phyloP scores from a whole-genome alignment of 768 basidiomycete genomes.

The Boletus sp. region DNA sequence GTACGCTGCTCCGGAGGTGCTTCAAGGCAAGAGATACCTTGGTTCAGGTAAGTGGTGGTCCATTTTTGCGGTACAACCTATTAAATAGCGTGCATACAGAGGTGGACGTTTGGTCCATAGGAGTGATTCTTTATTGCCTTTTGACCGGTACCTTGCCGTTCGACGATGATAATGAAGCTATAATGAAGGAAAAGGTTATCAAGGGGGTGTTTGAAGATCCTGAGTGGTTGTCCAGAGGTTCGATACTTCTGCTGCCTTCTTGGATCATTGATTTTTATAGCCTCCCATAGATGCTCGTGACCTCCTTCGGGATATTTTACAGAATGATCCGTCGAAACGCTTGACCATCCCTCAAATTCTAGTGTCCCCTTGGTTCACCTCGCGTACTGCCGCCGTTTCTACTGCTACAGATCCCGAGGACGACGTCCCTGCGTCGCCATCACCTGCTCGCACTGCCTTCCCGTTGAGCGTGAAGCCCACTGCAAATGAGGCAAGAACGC shows the following conservation, averaged over 20 bases:
- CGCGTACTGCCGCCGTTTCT: constrained; percentile 16
- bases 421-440: constrained; percentile 29
- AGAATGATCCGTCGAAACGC: constrained; percentile 73
- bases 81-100: constrained; percentile 46
- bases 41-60: constrained; percentile 66
- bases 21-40: constrained; percentile 82
- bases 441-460: constrained; percentile 32
- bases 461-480: constrained; percentile 25
- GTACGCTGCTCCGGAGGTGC: constrained; percentile 91
- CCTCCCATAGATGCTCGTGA: constrained; percentile 71
- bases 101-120: constrained; percentile 95
- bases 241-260: constrained; percentile 18
- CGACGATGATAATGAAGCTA: constrained; percentile 81
- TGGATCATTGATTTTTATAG: constrained; percentile 1
- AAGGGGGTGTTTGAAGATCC: constrained; percentile 89
- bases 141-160: constrained; percentile 89
- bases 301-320: constrained; percentile 74
- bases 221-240: constrained; percentile 86
- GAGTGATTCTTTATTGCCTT: constrained; percentile 86
- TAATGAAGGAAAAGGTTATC: constrained; percentile 85
- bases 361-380: constrained; percentile 81
- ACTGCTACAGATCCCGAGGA: constrained; percentile 11
- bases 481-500: constrained; percentile 7
- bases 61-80: neutral
- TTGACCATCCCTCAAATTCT: constrained; percentile 83